phyloP scores from a whole-genome alignment of 805 yeast genomes.

The Saccharomycopsis guyanensis region DNA sequence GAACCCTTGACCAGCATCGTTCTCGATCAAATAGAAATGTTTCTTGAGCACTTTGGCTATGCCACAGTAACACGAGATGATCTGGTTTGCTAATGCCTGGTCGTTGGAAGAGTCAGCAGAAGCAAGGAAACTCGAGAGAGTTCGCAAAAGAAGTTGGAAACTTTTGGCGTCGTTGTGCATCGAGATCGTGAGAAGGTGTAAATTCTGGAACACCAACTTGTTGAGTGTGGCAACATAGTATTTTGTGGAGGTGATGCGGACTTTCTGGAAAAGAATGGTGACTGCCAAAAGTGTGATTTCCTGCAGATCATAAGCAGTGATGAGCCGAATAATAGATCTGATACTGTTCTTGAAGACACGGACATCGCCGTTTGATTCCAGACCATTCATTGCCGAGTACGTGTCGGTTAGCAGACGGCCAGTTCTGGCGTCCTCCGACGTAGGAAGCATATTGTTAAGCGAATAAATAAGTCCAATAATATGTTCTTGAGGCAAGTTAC shows the following conservation, averaged over 20 bases:
- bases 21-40: slow-evolving; percentile 16
- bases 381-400: slow-evolving; percentile 10
- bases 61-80: slow-evolving; percentile 43
- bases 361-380: neutral
- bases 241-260: neutral
- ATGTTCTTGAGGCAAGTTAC: slow-evolving; percentile 68
- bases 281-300: slow-evolving; percentile 71
- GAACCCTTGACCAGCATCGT: neutral
- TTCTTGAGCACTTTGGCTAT: slow-evolving; percentile 29
- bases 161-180: slow-evolving; percentile 13
- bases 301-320: slow-evolving; percentile 58
- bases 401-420: too few relatives aligned
- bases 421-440: slow-evolving; percentile 21
- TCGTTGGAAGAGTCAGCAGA: slow-evolving; percentile 39
- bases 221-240: slow-evolving; percentile 21
- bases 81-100: slow-evolving; percentile 29
- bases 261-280: slow-evolving; percentile 74
- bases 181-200: slow-evolving; percentile 8
- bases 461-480: slow-evolving; percentile 81
- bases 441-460: slow-evolving; percentile 63
- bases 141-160: slow-evolving; percentile 40
- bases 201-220: slow-evolving; percentile 9
- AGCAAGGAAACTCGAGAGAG: slow-evolving; percentile 44
- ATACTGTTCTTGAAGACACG: slow-evolving; percentile 53
- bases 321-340: slow-evolving; percentile 57